Evolutionary conservation across 108 stramenopile species (phyloP).

Genomic region (Heterococcus sp.): DNA sequence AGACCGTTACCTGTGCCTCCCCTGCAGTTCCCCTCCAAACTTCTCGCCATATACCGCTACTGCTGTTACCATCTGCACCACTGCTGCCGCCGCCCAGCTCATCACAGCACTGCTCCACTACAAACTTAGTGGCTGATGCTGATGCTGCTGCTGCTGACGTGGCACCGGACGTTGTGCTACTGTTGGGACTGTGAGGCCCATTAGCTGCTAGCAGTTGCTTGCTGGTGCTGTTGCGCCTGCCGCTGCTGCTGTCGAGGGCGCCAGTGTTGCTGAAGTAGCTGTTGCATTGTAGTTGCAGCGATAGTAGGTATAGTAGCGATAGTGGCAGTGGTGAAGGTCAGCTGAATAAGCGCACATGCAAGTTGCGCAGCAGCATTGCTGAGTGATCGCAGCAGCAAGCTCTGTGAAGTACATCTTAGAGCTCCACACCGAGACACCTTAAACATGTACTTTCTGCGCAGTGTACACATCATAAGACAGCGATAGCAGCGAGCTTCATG

Average conservation of each 20-base stretch:
- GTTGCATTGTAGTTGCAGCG: background rate
- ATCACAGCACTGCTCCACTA: background rate
- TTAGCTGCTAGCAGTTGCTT: background rate
- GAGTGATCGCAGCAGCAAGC: background rate
- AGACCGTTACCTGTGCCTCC: too few species aligned
- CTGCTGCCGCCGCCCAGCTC: background rate
- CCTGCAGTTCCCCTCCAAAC: conserved; percentile 22
- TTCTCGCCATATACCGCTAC: conserved; percentile 14
- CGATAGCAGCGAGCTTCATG: background rate
- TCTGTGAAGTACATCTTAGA: conserved; percentile 1
- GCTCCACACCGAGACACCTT: conserved; percentile 43
- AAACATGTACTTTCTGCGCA: background rate
- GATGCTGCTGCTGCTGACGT: background rate
- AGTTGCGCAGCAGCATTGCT: background rate
- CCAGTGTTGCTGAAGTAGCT: background rate
- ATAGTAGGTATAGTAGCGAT: background rate
- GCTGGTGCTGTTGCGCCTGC: background rate
- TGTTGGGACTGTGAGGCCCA: too few species aligned
- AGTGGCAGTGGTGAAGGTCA: background rate
- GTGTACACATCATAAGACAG: background rate
- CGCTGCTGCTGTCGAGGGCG: background rate
- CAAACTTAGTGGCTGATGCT: background rate
- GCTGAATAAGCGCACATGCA: background rate
- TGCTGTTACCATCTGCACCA: background rate
- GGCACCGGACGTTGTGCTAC: too few species aligned